Percentiles rank a stretch among this genome's conserved stretches.
Evolutionary conservation across 2,329 filamentous ascomycete genomes (phyloP).

Genomic region (Ampelomyces quisqualis): DNA sequence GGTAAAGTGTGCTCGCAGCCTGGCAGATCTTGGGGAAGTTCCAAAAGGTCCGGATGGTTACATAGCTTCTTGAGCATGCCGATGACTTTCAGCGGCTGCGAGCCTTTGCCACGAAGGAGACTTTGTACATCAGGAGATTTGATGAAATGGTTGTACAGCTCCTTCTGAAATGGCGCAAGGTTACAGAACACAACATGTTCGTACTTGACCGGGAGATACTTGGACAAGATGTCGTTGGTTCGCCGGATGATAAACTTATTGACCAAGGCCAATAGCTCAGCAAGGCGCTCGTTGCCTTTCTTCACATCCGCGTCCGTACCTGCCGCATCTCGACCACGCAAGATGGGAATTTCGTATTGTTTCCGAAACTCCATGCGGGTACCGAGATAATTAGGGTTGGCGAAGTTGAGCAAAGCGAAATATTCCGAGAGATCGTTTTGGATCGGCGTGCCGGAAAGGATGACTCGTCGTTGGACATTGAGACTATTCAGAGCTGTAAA

Average conservation of each 20-base stretch:
- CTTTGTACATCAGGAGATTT: slow-evolving; percentile 93
- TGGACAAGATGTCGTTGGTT: slow-evolving; percentile 96
- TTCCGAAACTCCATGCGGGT: slow-evolving; percentile 91
- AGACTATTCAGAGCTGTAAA: slow-evolving; percentile 88
- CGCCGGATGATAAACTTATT: slow-evolving; percentile 99
- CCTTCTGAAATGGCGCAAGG: slow-evolving; percentile 85
- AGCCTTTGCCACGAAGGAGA: slow-evolving; percentile 87
- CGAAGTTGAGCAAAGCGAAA: slow-evolving; percentile 92
- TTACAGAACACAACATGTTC: slow-evolving; percentile 99
- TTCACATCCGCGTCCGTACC: slow-evolving; percentile 80
- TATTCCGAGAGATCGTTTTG: slow-evolving; percentile 99
- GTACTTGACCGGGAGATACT: slow-evolving; percentile 97
- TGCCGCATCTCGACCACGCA: slow-evolving; percentile 86
- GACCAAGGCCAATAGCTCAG: slow-evolving; percentile 78
- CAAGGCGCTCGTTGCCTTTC: slow-evolving; percentile 79
- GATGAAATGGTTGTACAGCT: slow-evolving; percentile 96
- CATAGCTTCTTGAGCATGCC: slow-evolving; percentile 97
- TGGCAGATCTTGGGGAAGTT: slow-evolving; percentile 78
- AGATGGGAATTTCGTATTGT: slow-evolving; percentile 87
- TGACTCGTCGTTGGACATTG: slow-evolving; percentile 88
- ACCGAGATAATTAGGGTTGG: slow-evolving; percentile 88
- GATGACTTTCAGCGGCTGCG: slow-evolving; percentile 94
- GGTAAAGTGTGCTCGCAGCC: slow-evolving; percentile 82
- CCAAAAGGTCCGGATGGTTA: slow-evolving; percentile 93
- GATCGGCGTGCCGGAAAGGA: slow-evolving; percentile 94